Percentiles rank a stretch among this genome's conserved stretches.
Evolutionary conservation across 352 stramenopile genomes (phyloP).

Genomic region (Thraustotheca clavata): DNA sequence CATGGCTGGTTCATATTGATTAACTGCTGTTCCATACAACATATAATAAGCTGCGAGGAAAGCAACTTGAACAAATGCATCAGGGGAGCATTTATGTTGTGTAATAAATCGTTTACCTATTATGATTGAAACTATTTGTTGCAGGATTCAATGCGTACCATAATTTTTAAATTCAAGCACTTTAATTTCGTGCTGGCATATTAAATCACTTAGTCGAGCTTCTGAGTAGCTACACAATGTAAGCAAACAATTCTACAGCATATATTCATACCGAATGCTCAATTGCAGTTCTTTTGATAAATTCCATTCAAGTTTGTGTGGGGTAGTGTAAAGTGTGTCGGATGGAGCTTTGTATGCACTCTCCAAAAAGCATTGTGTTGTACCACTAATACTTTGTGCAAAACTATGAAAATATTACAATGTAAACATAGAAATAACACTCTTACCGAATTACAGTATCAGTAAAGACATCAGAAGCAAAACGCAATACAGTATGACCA

Average conservation of each 20-base stretch:
- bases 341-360: constrained; percentile 64
- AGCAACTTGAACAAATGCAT: constrained; percentile 94
- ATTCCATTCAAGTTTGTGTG: constrained; percentile 89
- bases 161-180: constrained; percentile 92
- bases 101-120: constrained; percentile 86
- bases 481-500: constrained; percentile 92
- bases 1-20: constrained; percentile 93
- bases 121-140: constrained; percentile 69
- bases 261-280: constrained; percentile 72
- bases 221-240: constrained; percentile 69
- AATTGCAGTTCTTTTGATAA: constrained; percentile 72
- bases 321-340: constrained; percentile 47
- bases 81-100: constrained; percentile 87
- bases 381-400: constrained; percentile 88
- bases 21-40: constrained; percentile 83
- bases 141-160: constrained; percentile 84
- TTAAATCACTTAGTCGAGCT: constrained; percentile 89
- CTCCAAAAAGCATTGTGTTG: constrained; percentile 64
- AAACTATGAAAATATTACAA: constrained; percentile 65
- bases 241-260: too few species aligned
- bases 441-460: constrained; percentile 81
- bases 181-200: constrained; percentile 89
- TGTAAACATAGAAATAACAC: constrained; percentile 36
- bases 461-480: constrained; percentile 85
- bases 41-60: constrained; percentile 93